These are phyloP conservation scores for Lactarius vividus DNA, from an alignment of 768 basidiomycete genomes.

Conservation along the genomic window DNA sequence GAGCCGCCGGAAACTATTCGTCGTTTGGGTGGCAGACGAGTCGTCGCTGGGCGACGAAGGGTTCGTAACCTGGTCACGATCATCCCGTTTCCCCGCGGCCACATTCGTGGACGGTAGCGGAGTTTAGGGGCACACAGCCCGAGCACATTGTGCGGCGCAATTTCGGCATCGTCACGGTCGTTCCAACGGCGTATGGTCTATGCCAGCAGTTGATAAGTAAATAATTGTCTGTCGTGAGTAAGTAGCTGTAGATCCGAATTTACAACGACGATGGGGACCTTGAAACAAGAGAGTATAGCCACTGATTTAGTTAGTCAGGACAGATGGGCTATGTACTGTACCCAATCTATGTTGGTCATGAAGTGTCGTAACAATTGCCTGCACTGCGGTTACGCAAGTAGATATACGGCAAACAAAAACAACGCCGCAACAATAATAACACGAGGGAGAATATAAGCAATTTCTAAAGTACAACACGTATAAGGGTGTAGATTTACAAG, in stretches of 20 bases:
- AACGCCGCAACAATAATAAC: neutral
- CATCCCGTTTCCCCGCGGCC: neutral
- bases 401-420: neutral
- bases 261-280: neutral
- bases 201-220: neutral
- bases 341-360: neutral
- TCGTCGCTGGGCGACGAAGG: neutral
- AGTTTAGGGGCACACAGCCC: neutral
- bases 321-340: neutral
- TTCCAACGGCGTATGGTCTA: neutral
- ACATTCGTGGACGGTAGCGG: neutral
- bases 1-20: neutral
- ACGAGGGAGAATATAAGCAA: conserved; percentile 5
- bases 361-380: neutral
- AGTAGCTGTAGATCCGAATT: neutral
- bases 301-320: neutral
- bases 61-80: neutral
- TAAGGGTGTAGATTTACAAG: conserved; percentile 9
- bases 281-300: neutral
- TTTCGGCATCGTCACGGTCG: neutral
- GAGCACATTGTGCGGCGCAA: neutral
- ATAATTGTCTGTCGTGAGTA: neutral
- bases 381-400: neutral
- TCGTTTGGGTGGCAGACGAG: neutral
- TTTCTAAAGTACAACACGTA: conserved; percentile 20